These are phyloP conservation scores for Tremella fuciformis DNA, from an alignment of 768 basidiomycete genomes.

Conservation along the genomic window DNA sequence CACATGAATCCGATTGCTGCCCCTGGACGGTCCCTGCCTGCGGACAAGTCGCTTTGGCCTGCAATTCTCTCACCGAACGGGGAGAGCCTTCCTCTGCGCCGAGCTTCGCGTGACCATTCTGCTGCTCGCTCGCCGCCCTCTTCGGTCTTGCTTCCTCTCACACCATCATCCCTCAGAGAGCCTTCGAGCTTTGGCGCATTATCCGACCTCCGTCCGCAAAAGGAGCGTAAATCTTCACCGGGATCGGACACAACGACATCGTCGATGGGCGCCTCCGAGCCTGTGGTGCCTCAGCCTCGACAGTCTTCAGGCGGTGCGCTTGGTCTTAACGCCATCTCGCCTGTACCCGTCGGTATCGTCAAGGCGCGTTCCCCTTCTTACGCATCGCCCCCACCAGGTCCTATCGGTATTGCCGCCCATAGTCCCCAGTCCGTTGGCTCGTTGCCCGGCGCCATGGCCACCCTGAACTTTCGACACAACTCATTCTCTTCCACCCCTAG, in stretches of 20 bases:
- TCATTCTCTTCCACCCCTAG: slow-evolving; percentile 8
- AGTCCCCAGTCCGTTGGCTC: slow-evolving; percentile 30
- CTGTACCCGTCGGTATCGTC: slow-evolving; percentile 6
- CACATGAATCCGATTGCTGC: slow-evolving; percentile 65
- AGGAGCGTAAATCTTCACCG: slow-evolving; percentile 40
- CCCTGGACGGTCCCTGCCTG: slow-evolving; percentile 74
- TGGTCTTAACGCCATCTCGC: slow-evolving; percentile 12
- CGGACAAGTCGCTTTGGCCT: slow-evolving; percentile 91
- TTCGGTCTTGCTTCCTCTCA: slow-evolving; percentile 38
- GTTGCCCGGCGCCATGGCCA: slow-evolving; percentile 30
- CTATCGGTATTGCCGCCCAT: neutral
- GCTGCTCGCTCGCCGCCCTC: slow-evolving; percentile 36
- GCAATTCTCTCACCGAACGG: slow-evolving; percentile 29
- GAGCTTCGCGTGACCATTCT: slow-evolving; percentile 31
- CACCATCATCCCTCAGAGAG: slow-evolving; percentile 38
- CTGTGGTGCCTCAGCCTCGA: slow-evolving; percentile 14
- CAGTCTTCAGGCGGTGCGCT: neutral
- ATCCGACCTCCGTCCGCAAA: slow-evolving; percentile 12
- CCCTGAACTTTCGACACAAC: slow-evolving; percentile 27
- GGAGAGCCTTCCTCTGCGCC: slow-evolving; percentile 19
- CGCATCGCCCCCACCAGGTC: slow-evolving; percentile 22
- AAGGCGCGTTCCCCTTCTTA: slow-evolving; percentile 12
- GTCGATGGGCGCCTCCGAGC: slow-evolving; percentile 40
- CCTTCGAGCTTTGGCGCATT: slow-evolving; percentile 24
- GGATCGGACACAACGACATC: slow-evolving; percentile 45